Evolutionary conservation across 2,329 filamentous ascomycete genomes (phyloP), one percentile per base, ranked within the genome.

Genomic region (Apiospora malaysiana): DNA sequence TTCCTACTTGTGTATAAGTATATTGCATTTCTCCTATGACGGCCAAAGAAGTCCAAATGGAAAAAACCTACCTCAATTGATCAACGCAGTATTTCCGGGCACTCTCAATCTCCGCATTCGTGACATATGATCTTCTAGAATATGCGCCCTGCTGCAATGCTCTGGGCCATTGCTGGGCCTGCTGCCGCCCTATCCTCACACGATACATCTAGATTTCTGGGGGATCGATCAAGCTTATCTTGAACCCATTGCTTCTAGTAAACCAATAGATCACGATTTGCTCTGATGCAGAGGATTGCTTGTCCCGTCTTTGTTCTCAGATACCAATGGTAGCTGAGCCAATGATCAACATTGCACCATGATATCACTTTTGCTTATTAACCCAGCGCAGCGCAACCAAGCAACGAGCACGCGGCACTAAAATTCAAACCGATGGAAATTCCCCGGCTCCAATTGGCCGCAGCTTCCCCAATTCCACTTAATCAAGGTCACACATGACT

Each of bases 81-180:
- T 83, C 82, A 37, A 85, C 75, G 78, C 88, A 90, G 76, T 90
- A 89, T 69, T 81, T 80, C 70, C 87, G 82, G 25, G 88, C 88
- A 71, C 86, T 85, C 47, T 83, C 82, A 67, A 89, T 80, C 51
- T 90, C 87, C 37, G 83, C 81, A 45, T 87, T 84, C 2, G 86
- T 87, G 69, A 84, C 82, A 68, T 87, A 85, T 71, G 79, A 80
- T 70, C 86, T 73, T 71, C 73, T 75, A 37, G 71, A 73, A 37
- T 69, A 47, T 67, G 65, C 65, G 42, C 65, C 42, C 18, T 40
- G 27, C 7, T 32, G 32, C 21, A n/a, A 63, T 12, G 32, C 56
- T 40, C 14, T 63, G 9, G 56, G 56, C 56, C 56, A 63, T 10
- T 63, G 56, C 5, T 32, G 56, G 56, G 32, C 56, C 21, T 21